phyloP scores from a whole-genome alignment of 2,329 filamentous ascomycete species.

The Corinectria fuckeliana region DNA sequence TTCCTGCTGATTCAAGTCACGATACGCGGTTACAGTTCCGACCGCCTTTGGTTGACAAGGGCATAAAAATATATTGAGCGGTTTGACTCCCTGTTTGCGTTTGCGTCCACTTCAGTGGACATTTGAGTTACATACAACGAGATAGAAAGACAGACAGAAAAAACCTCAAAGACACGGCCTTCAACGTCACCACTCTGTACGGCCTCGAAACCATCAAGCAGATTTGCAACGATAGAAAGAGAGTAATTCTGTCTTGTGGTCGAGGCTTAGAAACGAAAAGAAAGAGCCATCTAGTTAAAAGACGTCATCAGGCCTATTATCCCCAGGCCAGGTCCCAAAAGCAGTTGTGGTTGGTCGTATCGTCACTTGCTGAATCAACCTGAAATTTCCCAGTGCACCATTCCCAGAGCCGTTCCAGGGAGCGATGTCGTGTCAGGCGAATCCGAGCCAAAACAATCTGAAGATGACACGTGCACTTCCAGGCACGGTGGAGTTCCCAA shows the following conservation, averaged over 20 bases:
- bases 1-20: background rate
- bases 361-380: slow-evolving; percentile 42
- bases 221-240: slow-evolving; percentile 25
- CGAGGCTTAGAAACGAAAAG: slow-evolving; percentile 36
- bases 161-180: slow-evolving; percentile 23
- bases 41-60: background rate
- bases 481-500: slow-evolving; percentile 26
- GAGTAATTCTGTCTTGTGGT: slow-evolving; percentile 33
- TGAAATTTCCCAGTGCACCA: slow-evolving; percentile 40
- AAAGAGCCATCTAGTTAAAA: slow-evolving; percentile 39
- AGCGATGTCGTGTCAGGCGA: slow-evolving; percentile 34
- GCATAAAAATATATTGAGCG: slow-evolving; percentile 11
- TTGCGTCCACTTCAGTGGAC: slow-evolving; percentile 14
- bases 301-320: slow-evolving; percentile 36
- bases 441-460: slow-evolving; percentile 36
- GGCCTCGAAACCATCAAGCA: slow-evolving; percentile 31
- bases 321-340: slow-evolving; percentile 36
- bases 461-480: slow-evolving; percentile 27
- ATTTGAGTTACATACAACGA: slow-evolving; percentile 22
- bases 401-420: slow-evolving; percentile 33
- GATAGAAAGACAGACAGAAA: slow-evolving; percentile 21
- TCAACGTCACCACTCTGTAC: slow-evolving; percentile 33
- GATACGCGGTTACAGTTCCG: no score
- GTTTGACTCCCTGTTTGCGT: slow-evolving; percentile 9
- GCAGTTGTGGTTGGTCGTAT: slow-evolving; percentile 40